Evolutionary conservation across 495 filamentous ascomycete genomes (phyloP), one percentile per base, ranked within the genome.

Genomic region (Tuber melanosporum): DNA sequence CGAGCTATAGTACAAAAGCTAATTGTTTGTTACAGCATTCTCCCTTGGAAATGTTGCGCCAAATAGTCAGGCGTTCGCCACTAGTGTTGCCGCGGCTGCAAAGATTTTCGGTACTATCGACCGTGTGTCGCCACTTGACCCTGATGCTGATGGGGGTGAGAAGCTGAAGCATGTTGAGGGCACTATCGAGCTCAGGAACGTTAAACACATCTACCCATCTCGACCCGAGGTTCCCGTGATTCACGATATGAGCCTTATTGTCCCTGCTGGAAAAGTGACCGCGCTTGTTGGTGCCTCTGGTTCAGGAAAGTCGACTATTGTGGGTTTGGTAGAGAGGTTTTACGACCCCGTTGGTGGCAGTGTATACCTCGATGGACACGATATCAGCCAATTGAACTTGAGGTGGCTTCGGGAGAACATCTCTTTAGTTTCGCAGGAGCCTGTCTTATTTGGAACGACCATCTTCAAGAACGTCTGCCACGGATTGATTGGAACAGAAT

Each of bases 91-190:
- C 57, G 94, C 95, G 9, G 94, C 93, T 19, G 87, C 89, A 43
- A 97, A 99, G 86, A 97, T 98, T 76, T 98, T 90, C 85, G 91
- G 87, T 77, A 97, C 94, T 3, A 98, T 99, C 79, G 94, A 98
- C 82, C 92, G 95, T 71, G 76, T 85, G n/a, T 98, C 95, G 1
- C 94, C 94, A 1, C 85, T 98, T 69, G 91, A 99, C 84, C 92
- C 95, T 1, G 90, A 89, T 39, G 88, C 88, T 4, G 89, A 93
- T 0, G 87, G 87, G 20, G 95, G 95, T 36, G 84, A 86, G 69
- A 94, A 87, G 73, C 88, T 94, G 12, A 89, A 94, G 4, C 83
- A 89, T 42, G 88, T 96, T 9, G 86, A 91, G 49, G 95, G 94
- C 43, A 90, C 89, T 10, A 90, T 99, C 75, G 92, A 95, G 79